A percentile compares a stretch with the other conserved stretches of the same genome.
phyloP scores from a whole-genome alignment of 2,329 filamentous ascomycete genomes.

The Fusarium albidum region DNA sequence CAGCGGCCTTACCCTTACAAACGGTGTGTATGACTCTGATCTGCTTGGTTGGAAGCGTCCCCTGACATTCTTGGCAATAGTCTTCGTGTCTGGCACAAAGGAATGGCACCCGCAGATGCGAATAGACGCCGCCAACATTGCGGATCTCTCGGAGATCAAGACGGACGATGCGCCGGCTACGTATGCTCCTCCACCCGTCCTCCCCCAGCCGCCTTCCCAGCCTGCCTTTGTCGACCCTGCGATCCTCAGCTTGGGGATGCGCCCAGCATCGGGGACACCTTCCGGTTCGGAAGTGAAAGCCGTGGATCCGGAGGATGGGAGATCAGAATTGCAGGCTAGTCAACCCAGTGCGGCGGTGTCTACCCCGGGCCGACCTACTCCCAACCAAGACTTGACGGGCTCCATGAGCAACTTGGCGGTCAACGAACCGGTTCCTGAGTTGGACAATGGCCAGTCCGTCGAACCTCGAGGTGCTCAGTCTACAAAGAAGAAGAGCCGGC shows the following conservation, averaged over 20 bases:
- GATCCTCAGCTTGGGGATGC: conserved; percentile 73
- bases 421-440: conserved; percentile 22
- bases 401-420: conserved; percentile 41
- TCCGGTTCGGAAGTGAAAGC: conserved; percentile 33
- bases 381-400: conserved; percentile 38
- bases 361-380: conserved; percentile 25
- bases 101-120: conserved; percentile 53
- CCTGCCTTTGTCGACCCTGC: conserved; percentile 79
- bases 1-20: conserved; percentile 72
- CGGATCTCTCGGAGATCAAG: conserved; percentile 53
- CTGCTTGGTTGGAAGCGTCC: neutral
- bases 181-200: conserved; percentile 37
- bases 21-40: conserved; percentile 63
- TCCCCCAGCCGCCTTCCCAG: conserved; percentile 43
- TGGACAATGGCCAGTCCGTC: conserved; percentile 27
- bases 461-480: conserved; percentile 35
- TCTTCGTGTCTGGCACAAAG: conserved; percentile 53
- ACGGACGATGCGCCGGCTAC: conserved; percentile 41
- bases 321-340: conserved; percentile 24
- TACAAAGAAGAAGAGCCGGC: conserved; percentile 44
- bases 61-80: conserved; percentile 36
- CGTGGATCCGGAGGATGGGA: conserved; percentile 14
- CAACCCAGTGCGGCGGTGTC: conserved; percentile 19
- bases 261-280: conserved; percentile 44
- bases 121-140: conserved; percentile 56